Base-by-base conservation (phyloP, 176 grass and related monocot species). In the Rhynchospora breviuscula region DNA sequence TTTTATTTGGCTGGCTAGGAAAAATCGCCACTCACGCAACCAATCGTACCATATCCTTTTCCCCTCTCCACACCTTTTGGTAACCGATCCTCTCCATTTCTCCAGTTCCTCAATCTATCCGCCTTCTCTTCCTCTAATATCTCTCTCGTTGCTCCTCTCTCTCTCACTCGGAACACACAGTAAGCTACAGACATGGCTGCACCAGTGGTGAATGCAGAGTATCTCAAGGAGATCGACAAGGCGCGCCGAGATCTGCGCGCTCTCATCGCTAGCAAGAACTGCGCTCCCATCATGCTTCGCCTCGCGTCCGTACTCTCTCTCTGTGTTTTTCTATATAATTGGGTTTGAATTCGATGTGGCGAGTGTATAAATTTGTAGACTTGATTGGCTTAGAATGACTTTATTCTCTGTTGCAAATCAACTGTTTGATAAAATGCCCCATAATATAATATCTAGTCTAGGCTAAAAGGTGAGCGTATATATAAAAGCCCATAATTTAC, bases 211-310 rank as follows among this genome's bases (percentile, higher is more conserved):
- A 91, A 95, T 74, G 96, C 89, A 14, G 92, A 89, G 63, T 98
- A 98, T 87, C 84, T 90, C 81, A 94, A 90, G 80, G 91, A 93
- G 86, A 87, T 98, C 88, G 93, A 95, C 84, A 91, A 67, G 91
- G 96, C 89, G 31, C 96, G 96, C 69, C 81, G 93, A 83, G 71
- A 85, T n/a, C 93, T 98, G 64, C 96, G 96, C 53, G 90, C 89
- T 85, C 93, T 98, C 78, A 93, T 98, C 89, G 85, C 96, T 44
- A 85, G 71, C 91, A 95, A 93, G 88, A 94, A 90, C 78, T 98
- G 96, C 88, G 92, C 96, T 47, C 96, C 96, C 18, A 91, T 98
- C 93, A 93, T 98, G 89, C 96, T 98, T 81, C 96, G 96, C 79
- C 91, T 98, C 80, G 96, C 93, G 96, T 98, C 59, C 46, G 96